Evolutionary conservation across 116 monocot species (phyloP).

Genomic region (Cymodocea nodosa): DNA sequence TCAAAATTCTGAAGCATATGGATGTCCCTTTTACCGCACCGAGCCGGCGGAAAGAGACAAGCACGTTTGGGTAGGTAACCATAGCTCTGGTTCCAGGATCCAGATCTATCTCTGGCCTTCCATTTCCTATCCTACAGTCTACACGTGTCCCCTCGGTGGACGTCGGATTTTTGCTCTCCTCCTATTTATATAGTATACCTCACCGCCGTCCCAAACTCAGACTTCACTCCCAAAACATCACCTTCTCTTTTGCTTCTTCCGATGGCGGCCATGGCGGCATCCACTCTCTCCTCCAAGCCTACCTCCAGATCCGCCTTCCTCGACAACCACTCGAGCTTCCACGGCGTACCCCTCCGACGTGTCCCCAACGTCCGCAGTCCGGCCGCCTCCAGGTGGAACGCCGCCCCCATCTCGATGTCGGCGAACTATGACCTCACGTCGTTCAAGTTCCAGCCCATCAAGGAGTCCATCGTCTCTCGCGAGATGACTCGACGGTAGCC

Average conservation of each 20-base stretch:
- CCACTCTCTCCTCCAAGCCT: constrained; percentile 27
- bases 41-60: no score
- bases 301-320: constrained; percentile 10
- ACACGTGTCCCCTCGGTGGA: background rate
- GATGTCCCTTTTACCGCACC: no score
- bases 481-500: constrained; percentile 72
- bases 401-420: constrained; percentile 6
- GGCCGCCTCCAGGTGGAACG: background rate
- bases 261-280: constrained; percentile 59
- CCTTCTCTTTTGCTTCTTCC: background rate
- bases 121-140: constrained; percentile 1
- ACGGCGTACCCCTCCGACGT: constrained; percentile 9
- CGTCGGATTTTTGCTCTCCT: background rate
- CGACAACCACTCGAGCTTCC: constrained; percentile 12
- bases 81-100: background rate
- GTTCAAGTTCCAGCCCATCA: constrained; percentile 73
- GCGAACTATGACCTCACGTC: constrained; percentile 40
- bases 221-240: background rate
- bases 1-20: no score
- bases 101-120: background rate
- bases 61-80: background rate
- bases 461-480: constrained; percentile 80
- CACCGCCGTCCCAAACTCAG: background rate
- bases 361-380: constrained; percentile 6
- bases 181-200: no score